These are phyloP conservation scores for Mortierella sp. DNA, from an alignment of 371 early-diverging fungal species.

Conservation along the genomic window DNA sequence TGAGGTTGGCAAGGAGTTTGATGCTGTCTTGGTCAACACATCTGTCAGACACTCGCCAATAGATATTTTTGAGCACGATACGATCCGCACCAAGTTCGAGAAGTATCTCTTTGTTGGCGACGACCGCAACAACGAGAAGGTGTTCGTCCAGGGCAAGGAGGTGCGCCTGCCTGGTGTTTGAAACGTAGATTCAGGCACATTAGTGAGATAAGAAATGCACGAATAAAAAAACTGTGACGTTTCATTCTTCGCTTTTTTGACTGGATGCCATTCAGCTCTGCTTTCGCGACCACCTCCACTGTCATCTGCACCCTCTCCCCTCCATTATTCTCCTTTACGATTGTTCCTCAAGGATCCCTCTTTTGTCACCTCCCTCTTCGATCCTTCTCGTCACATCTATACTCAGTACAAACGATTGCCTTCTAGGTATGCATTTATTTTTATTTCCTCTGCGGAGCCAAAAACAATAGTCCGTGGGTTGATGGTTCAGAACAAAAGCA, in stretches of 20 bases:
- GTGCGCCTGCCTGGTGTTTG: conserved; percentile 19
- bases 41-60: conserved; percentile 57
- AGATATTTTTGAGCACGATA: conserved; percentile 68
- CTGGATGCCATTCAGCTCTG: neutral
- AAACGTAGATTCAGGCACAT: neutral
- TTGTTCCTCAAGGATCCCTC: neutral
- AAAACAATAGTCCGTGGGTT: neutral
- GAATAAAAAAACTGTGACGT: neutral
- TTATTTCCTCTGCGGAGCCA: neutral
- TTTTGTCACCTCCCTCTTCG: neutral
- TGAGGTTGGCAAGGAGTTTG: conserved; percentile 86
- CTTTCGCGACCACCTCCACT: neutral
- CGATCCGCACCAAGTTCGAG: conserved; percentile 45
- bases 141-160: conserved; percentile 46
- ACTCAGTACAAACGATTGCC: conserved; percentile 1
- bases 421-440: neutral
- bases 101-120: conserved; percentile 51
- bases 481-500: conserved; percentile 3
- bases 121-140: conserved; percentile 45
- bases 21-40: conserved; percentile 87
- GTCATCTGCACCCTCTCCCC: neutral
- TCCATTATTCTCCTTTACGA: neutral
- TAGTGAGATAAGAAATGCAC: neutral
- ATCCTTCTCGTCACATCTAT: neutral
- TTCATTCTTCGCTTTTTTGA: too few relatives aligned